A percentile compares a stretch with the other conserved stretches of the same genome.
These are phyloP conservation scores for Aspergillus bertholletiae DNA, from an alignment of 495 filamentous ascomycete genomes.

Conservation along the genomic window DNA sequence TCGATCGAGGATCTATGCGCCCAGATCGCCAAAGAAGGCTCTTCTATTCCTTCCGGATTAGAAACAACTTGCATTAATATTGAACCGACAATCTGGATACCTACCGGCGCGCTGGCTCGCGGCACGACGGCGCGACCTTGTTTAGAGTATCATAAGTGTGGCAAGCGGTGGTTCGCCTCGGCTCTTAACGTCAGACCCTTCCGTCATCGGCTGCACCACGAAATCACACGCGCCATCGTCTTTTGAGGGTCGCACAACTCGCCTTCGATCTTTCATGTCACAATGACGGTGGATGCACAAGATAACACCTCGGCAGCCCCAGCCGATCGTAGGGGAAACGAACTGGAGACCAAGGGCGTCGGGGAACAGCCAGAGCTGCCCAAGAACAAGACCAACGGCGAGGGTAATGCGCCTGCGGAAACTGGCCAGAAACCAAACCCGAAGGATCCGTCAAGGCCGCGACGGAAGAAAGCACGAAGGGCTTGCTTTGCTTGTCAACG, in stretches of 20 bases:
- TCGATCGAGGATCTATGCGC: slow-evolving; percentile 14
- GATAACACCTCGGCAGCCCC: slow-evolving; percentile 41
- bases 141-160: slow-evolving; percentile 5
- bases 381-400: slow-evolving; percentile 55
- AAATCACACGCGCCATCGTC: not conserved
- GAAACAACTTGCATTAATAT: not conserved
- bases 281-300: slow-evolving; percentile 53
- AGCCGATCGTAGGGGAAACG: slow-evolving; percentile 42
- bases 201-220: not conserved
- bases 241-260: slow-evolving; percentile 1
- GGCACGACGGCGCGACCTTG: slow-evolving; percentile 12
- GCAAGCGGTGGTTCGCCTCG: slow-evolving; percentile 5
- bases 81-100: slow-evolving; percentile 15
- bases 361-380: slow-evolving; percentile 38
- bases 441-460: slow-evolving; percentile 73
- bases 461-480: slow-evolving; percentile 92
- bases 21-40: slow-evolving; percentile 5
- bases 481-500: slow-evolving; percentile 97
- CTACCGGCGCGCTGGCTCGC: slow-evolving; percentile 8
- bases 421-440: slow-evolving; percentile 20
- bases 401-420: slow-evolving; percentile 45
- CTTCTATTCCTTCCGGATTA: slow-evolving; percentile 12
- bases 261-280: slow-evolving; percentile 26
- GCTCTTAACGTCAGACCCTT: not conserved
- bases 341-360: slow-evolving; percentile 51